Conservation (phyloP, 192 early-diverging fungal species). For the Mortierella hygrophila region DNA sequence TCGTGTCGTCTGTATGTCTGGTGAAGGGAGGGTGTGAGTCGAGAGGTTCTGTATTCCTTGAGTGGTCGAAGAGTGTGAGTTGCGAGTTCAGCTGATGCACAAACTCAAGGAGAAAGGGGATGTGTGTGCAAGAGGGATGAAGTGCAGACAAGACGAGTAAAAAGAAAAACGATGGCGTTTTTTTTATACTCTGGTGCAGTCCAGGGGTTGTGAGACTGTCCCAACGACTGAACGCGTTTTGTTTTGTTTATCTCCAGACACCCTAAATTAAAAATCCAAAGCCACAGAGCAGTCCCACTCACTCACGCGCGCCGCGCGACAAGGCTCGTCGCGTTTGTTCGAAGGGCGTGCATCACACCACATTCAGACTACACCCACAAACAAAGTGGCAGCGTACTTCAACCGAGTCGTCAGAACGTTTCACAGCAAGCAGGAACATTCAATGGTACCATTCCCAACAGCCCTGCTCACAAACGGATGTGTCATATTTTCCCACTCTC, state of each 20-base stretch:
- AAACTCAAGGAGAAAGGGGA: background rate
- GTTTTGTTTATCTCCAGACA: background rate
- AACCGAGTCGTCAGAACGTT: background rate
- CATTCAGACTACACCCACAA: background rate
- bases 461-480: background rate
- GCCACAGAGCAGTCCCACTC: conserved; percentile 1
- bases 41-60: background rate
- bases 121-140: background rate
- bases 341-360: background rate
- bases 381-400: background rate
- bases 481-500: background rate
- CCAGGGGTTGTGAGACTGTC: background rate
- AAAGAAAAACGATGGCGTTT: background rate
- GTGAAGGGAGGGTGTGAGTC: background rate
- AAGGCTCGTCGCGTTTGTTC: background rate
- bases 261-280: conserved; percentile 10
- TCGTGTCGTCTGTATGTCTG: background rate
- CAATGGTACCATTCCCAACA: background rate
- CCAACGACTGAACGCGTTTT: conserved; percentile 3
- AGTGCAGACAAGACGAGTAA: background rate
- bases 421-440: background rate
- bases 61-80: background rate
- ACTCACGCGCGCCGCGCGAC: background rate
- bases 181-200: background rate
- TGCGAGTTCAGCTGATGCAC: conserved; percentile 4